Percentiles rank a stretch among this genome's conserved stretches.
Conservation (phyloP, 2,329 filamentous ascomycete genomes). For the Trichoderma cornu-damae region DNA sequence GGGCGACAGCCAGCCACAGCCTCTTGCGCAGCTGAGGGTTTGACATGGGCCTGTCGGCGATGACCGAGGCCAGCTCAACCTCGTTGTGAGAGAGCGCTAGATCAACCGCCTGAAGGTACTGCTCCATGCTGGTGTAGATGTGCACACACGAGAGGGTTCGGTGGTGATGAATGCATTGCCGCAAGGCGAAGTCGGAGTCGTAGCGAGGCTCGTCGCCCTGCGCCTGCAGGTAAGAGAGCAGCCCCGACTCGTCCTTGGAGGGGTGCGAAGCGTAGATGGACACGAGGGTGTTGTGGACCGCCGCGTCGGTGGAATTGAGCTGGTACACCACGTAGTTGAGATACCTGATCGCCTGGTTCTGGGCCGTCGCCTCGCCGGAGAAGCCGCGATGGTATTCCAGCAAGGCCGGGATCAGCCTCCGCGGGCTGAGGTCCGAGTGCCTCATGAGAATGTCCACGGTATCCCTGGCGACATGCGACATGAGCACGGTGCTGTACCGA, state of each 20-base stretch:
- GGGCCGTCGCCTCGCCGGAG: constrained; percentile 54
- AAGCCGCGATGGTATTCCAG: constrained; percentile 86
- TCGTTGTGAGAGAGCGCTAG: constrained; percentile 85
- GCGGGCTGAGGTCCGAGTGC: constrained; percentile 75
- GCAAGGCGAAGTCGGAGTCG: constrained; percentile 92
- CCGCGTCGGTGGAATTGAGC: constrained; percentile 71
- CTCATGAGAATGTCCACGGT: constrained; percentile 95
- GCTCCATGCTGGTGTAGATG: constrained; percentile 94
- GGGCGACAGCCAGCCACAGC: constrained; percentile 90
- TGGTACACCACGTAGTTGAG: constrained; percentile 90
- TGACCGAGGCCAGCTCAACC: constrained; percentile 80
- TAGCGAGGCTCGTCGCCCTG: constrained; percentile 84
- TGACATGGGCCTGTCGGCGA: constrained; percentile 79
- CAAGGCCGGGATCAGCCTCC: constrained; percentile 85
- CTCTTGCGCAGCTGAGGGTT: constrained; percentile 81
- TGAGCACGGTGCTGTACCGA: constrained; percentile 92
- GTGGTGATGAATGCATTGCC: constrained; percentile 90
- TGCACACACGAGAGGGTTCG: constrained; percentile 92
- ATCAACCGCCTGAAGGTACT: constrained; percentile 89
- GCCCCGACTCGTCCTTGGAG: constrained; percentile 74
- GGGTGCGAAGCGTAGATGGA: constrained; percentile 89
- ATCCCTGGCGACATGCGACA: constrained; percentile 79
- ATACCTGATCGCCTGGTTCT: constrained; percentile 92
- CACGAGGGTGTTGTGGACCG: constrained; percentile 93
- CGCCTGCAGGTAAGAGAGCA: constrained; percentile 83